Conservation (phyloP, 768 basidiomycete genomes). For the Rhizopogon vesiculosus region DNA sequence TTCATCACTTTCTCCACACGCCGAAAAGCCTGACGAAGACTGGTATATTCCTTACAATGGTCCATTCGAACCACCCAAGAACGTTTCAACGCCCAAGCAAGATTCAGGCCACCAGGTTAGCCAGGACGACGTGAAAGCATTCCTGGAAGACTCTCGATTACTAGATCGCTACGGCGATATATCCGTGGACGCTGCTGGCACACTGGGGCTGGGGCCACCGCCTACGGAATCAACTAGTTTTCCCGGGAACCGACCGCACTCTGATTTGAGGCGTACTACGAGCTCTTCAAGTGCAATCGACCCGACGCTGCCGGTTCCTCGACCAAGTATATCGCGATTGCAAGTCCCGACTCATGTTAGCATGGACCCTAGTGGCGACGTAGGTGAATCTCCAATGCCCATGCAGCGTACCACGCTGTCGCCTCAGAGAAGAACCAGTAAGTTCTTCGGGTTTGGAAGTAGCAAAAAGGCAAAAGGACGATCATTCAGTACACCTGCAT, state of each 20-base stretch:
- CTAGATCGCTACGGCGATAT: constrained; percentile 24
- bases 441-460: constrained; percentile 26
- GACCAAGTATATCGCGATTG: constrained; percentile 19
- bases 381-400: constrained; percentile 58
- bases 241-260: constrained; percentile 30
- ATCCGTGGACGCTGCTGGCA: not conserved
- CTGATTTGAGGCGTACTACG: constrained; percentile 33
- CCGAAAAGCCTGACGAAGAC: constrained; percentile 34
- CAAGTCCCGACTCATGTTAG: constrained; percentile 39
- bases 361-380: constrained; percentile 48
- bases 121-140: constrained; percentile 24
- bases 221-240: constrained; percentile 3
- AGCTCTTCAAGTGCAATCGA: constrained; percentile 35
- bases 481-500: not conserved
- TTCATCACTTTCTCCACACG: constrained; percentile 10
- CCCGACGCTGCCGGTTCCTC: constrained; percentile 23
- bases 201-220: not conserved
- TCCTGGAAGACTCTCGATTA: constrained; percentile 23
- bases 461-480: constrained; percentile 9
- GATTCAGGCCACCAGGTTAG: constrained; percentile 38
- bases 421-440: constrained; percentile 41
- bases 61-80: constrained; percentile 45
- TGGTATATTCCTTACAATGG: constrained; percentile 68
- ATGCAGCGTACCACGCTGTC: constrained; percentile 13
- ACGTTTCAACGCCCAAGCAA: constrained; percentile 20